These are phyloP conservation scores for Jatropha podagrica DNA, from an alignment of 441 rosid genomes.

Conservation along the genomic window DNA sequence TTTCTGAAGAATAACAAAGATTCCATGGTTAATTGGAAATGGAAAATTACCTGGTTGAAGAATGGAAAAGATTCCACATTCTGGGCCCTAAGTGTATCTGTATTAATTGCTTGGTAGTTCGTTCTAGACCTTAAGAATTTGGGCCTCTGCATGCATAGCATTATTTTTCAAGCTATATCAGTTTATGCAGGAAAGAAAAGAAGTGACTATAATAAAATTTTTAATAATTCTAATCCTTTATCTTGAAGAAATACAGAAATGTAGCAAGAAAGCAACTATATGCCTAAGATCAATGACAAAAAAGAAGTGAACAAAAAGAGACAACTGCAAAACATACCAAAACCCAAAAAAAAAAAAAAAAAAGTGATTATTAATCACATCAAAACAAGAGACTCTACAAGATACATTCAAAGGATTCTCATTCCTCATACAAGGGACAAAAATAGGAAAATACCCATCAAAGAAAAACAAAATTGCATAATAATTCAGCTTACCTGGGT, in stretches of 20 bases:
- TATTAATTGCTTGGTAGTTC: constrained; percentile 89
- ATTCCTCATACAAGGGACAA: neutral
- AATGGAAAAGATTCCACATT: constrained; percentile 92
- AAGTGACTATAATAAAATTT: neutral
- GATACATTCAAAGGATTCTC: neutral
- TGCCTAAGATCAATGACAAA: neutral
- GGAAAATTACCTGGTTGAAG: constrained; percentile 69
- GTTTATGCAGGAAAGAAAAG: constrained; percentile 4
- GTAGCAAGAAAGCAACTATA: neutral
- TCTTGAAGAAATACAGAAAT: neutral
- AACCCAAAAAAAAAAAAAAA: neutral
- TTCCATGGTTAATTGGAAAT: neutral
- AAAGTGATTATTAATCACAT: neutral
- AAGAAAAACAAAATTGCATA: neutral
- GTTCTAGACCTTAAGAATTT: constrained; percentile 69
- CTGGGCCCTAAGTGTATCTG: constrained; percentile 74
- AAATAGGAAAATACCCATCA: neutral
- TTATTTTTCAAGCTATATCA: constrained; percentile 7
- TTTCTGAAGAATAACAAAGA: neutral
- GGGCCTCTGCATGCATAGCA: constrained; percentile 70
- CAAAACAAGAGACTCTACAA: neutral
- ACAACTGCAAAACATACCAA: neutral
- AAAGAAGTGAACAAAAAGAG: neutral
- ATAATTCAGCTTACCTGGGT: constrained; percentile 47
- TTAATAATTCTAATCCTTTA: neutral